Conservation (phyloP, 441 rosid species). For the Pelargonium citronellum region DNA sequence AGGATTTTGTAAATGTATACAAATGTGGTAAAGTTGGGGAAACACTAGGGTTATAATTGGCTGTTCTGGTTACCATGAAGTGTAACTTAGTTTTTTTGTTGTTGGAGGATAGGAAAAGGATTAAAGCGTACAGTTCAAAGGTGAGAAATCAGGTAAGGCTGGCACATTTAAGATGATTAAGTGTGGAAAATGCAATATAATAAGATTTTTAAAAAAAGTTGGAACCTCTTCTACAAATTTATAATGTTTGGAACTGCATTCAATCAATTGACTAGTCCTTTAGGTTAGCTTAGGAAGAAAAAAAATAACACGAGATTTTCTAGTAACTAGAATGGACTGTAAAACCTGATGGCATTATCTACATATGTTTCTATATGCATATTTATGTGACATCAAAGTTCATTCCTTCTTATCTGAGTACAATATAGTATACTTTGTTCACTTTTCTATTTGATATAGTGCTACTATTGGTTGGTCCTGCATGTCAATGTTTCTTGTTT, state of each 20-base stretch:
- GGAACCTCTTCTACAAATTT: not conserved
- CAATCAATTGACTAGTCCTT: too few species aligned
- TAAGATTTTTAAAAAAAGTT: too few species aligned
- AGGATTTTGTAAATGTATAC: not conserved
- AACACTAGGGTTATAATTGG: not conserved
- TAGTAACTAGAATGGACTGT: not conserved
- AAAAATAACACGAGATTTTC: not conserved
- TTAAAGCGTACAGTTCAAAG: not conserved
- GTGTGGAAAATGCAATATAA: too few species aligned
- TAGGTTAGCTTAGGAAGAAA: too few species aligned
- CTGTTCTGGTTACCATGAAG: too few species aligned
- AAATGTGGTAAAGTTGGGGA: not conserved
- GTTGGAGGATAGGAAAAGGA: not conserved
- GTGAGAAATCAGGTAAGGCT: not conserved
- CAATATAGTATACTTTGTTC: not conserved
- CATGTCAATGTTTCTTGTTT: not conserved
- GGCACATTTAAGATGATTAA: too few species aligned
- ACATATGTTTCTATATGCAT: not conserved
- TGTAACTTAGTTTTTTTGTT: not conserved
- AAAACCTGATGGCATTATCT: not conserved
- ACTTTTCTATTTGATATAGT: not conserved
- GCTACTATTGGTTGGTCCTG: not conserved
- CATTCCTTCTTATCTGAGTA: not conserved
- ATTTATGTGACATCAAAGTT: not conserved
- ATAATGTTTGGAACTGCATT: not conserved